Base-by-base conservation (phyloP, 768 basidiomycete species). In the Termitomyces sp. region DNA sequence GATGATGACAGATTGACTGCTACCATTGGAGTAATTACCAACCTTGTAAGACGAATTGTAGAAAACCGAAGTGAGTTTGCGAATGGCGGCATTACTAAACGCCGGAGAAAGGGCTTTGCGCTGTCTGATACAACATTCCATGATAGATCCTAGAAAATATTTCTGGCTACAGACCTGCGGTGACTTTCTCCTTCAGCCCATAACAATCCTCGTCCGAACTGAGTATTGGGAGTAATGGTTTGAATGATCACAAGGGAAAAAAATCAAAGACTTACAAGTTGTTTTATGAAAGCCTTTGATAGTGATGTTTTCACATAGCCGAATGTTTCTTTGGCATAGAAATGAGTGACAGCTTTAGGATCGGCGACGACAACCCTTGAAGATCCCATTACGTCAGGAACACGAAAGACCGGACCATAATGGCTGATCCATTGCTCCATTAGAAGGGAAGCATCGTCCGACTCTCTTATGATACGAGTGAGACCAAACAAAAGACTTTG, bases 21-120 rank as follows among this genome's bases (percentile, higher is more conserved):
- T 7, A 9, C 15, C 22, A 0, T 46, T 15, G 8, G 0, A 13
- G 12, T 24, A 8, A 24, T 18, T 8, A 53, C 44, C 4, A 37
- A 79, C 82, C 75, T 81, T 80, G 63, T 83, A 77, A 1, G 75
- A 73, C 0, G 79, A 76, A 58, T 83, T 81, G 54, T 74, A 80
- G 66, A 83, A 83, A 2, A 82, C 73, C 2, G 71, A 63, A 0
- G 75, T 77, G 8, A 82, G 64, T 29, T 67, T 73, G 18, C 80
- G 75, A 45, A 84, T 78, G 0, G 79, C 76, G 1, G 78, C 73
- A 60, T 77, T 81, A 64, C 76, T 81, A 64, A 84, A 84, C 0
- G 80, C 80, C 2, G 81, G 79, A 0, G 78, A 75, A 9, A 82
- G 64, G 0, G 78, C 74, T 58, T 79, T 81, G 33, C 82, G 72